These are phyloP conservation scores for Leishmania major DNA, from an alignment of 208 protist genomes.

Conservation along the genomic window DNA sequence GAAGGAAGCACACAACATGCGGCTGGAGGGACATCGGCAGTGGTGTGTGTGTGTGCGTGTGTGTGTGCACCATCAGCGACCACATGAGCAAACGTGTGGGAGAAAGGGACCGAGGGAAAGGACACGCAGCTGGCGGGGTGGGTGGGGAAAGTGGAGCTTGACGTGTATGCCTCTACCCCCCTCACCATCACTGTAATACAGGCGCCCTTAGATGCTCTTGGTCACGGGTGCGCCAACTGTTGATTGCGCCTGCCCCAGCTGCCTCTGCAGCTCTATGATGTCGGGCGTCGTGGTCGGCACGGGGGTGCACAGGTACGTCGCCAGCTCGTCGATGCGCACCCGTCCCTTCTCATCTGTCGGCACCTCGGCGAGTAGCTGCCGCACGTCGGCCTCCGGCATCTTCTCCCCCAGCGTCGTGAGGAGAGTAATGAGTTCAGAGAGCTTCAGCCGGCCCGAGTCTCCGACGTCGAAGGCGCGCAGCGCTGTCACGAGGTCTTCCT, in stretches of 20 bases:
- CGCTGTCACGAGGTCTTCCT: conserved; percentile 85
- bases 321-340: conserved; percentile 83
- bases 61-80: not conserved
- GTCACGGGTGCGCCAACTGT: not conserved
- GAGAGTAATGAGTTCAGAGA: conserved; percentile 84
- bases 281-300: conserved; percentile 87
- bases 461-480: conserved; percentile 84
- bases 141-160: not conserved
- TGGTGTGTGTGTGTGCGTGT: not conserved
- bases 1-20: not conserved
- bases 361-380: conserved; percentile 82
- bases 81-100: not conserved
- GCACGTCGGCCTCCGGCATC: conserved; percentile 86
- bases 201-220: not conserved
- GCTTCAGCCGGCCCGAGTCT: conserved; percentile 68
- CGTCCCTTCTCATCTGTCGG: conserved; percentile 72
- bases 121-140: not conserved
- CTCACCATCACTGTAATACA: not conserved
- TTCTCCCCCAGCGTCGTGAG: conserved; percentile 89
- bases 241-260: conserved; percentile 41
- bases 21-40: not conserved
- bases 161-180: not conserved
- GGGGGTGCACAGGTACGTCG: conserved; percentile 82
- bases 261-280: conserved; percentile 84
- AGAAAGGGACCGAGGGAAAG: conserved; percentile 2